Percentiles rank a stretch among this genome's conserved stretches.
phyloP scores from a whole-genome alignment of 1,139 yeast species.

The Meyerozyma sp. region DNA sequence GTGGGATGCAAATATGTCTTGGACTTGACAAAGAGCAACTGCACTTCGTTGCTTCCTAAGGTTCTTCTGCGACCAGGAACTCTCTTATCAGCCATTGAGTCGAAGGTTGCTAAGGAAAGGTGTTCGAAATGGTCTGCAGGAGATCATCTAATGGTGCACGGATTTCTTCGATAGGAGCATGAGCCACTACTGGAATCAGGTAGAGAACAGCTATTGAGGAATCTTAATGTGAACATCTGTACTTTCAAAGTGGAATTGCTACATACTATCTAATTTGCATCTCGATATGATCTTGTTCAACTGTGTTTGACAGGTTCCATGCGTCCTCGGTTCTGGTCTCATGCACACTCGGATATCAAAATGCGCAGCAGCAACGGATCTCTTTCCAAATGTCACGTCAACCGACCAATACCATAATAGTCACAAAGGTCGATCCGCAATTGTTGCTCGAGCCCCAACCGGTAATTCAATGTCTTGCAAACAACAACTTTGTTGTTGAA shows the following conservation, averaged over 20 bases:
- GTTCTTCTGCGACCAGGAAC: background rate
- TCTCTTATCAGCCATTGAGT: background rate
- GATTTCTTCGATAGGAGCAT: background rate
- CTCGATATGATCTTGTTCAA: no score
- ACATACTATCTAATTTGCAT: no score
- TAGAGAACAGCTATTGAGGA: no score
- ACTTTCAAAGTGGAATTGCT: no score
- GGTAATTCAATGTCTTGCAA: slow-evolving; percentile 21
- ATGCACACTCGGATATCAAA: background rate
- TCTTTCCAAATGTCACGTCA: slow-evolving; percentile 4
- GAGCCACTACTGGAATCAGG: background rate
- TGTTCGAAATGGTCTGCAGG: background rate
- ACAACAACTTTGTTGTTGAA: slow-evolving; percentile 24
- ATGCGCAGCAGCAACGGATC: background rate
- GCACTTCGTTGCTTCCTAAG: slow-evolving; percentile 21
- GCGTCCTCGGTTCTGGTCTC: background rate
- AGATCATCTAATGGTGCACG: background rate
- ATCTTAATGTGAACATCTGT: no score
- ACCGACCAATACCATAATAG: slow-evolving; percentile 38
- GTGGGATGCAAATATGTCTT: slow-evolving; percentile 84
- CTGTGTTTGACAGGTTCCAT: background rate
- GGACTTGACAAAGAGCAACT: slow-evolving; percentile 52
- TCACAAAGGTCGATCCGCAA: slow-evolving; percentile 24
- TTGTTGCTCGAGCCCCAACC: slow-evolving; percentile 22
- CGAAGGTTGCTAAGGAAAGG: background rate